Conservation (phyloP, 805 yeast species). For the Ogataea kodamae region DNA sequence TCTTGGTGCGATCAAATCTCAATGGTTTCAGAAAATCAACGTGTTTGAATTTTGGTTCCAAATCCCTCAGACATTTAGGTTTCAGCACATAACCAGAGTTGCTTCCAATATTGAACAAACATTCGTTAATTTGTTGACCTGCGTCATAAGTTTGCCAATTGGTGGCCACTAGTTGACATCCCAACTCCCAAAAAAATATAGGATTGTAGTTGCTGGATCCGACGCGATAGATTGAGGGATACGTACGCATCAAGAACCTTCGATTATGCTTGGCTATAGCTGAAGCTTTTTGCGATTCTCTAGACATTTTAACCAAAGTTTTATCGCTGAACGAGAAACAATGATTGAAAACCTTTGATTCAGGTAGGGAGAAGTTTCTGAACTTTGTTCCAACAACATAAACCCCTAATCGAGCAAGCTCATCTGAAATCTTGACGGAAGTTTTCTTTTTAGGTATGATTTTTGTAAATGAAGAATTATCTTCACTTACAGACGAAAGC, state of each 20-base stretch:
- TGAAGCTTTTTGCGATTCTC: slow-evolving; percentile 51
- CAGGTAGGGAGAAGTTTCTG: slow-evolving; percentile 79
- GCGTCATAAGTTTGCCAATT: slow-evolving; percentile 93
- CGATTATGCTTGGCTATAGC: slow-evolving; percentile 76
- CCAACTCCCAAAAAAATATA: slow-evolving; percentile 72
- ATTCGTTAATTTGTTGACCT: slow-evolving; percentile 85
- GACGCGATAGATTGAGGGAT: slow-evolving; percentile 78
- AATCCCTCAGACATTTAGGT: slow-evolving; percentile 39
- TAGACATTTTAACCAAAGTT: slow-evolving; percentile 55
- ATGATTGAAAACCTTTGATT: slow-evolving; percentile 75
- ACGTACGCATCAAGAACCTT: slow-evolving; percentile 71
- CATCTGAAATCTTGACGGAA: slow-evolving; percentile 33
- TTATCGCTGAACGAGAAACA: slow-evolving; percentile 86
- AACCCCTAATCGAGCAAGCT: slow-evolving; percentile 60
- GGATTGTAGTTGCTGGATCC: slow-evolving; percentile 83
- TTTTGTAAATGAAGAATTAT: slow-evolving; percentile 25
- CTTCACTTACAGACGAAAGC: slow-evolving; percentile 32
- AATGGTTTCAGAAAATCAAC: slow-evolving; percentile 22
- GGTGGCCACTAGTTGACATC: slow-evolving; percentile 93
- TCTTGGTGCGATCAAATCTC: slow-evolving; percentile 9
- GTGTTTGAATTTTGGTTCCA: slow-evolving; percentile 18
- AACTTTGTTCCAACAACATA: slow-evolving; percentile 75
- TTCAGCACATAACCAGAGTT: slow-evolving; percentile 77
- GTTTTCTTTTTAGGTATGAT: slow-evolving; percentile 19
- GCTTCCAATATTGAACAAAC: slow-evolving; percentile 63